phyloP scores from a whole-genome alignment of 257 asterid species.

The Prunella vulgaris region DNA sequence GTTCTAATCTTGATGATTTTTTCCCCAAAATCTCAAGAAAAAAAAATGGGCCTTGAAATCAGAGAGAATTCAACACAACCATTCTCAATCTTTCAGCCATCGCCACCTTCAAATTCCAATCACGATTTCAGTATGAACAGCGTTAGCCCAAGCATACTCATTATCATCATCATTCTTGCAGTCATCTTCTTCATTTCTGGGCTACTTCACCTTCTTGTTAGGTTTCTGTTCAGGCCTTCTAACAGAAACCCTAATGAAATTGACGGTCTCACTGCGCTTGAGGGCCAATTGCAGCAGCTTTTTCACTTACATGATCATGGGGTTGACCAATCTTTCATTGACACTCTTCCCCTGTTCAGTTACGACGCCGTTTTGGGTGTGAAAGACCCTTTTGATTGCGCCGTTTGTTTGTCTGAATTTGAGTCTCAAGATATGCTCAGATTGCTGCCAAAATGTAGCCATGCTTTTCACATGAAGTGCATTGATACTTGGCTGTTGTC shows the following conservation, averaged over 20 bases:
- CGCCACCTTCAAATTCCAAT: constrained; percentile 29
- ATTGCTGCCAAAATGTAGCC: constrained; percentile 79
- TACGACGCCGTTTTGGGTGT: constrained; percentile 69
- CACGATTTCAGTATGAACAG: constrained; percentile 42
- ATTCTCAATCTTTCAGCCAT: constrained; percentile 28
- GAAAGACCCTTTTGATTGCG: constrained; percentile 86
- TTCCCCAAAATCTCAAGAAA: background rate
- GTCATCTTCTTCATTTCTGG: constrained; percentile 78
- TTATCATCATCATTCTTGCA: constrained; percentile 66
- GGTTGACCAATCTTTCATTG: constrained; percentile 84
- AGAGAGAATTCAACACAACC: constrained; percentile 44
- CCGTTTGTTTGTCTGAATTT: constrained; percentile 87
- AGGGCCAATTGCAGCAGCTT: constrained; percentile 91
- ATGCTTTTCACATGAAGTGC: constrained; percentile 88
- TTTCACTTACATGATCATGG: constrained; percentile 86
- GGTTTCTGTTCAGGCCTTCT: constrained; percentile 52
- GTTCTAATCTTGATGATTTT: constrained; percentile 29
- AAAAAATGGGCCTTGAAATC: constrained; percentile 32
- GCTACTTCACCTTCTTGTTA: constrained; percentile 67
- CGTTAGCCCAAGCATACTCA: constrained; percentile 65
- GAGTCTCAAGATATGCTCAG: constrained; percentile 66
- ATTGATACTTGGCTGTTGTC: constrained; percentile 92
- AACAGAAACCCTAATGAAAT: constrained; percentile 48
- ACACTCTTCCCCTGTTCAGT: constrained; percentile 64
- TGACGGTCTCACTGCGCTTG: constrained; percentile 53